Percentiles rank a stretch among this genome's conserved stretches.
These are phyloP conservation scores for Monilinia vaccinii-corymbosi DNA, from an alignment of 2,329 filamentous ascomycete genomes.

Conservation along the genomic window DNA sequence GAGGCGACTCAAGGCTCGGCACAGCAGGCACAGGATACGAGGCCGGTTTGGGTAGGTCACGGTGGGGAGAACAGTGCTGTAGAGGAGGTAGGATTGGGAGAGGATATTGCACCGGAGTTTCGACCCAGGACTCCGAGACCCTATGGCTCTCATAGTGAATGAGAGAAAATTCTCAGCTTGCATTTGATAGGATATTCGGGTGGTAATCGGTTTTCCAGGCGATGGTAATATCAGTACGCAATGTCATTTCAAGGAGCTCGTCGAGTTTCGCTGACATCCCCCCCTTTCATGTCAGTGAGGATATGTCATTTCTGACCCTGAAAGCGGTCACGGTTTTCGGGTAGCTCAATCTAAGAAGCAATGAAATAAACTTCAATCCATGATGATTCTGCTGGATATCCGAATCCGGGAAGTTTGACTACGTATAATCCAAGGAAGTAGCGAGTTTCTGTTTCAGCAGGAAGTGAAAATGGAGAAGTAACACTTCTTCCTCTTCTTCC, in stretches of 20 bases:
- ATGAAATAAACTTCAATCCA: neutral
- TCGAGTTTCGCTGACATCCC: no score
- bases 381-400: no score
- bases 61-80: neutral
- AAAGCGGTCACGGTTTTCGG: neutral
- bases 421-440: neutral
- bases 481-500: neutral
- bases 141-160: neutral
- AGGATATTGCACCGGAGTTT: conserved; percentile 4
- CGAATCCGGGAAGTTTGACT: no score
- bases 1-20: neutral
- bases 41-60: neutral
- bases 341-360: neutral
- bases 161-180: neutral
- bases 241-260: neutral
- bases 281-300: neutral
- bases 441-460: neutral
- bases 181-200: neutral
- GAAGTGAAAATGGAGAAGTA: neutral
- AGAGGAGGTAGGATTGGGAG: neutral
- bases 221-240: neutral
- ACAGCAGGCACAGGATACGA: neutral
- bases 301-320: neutral
- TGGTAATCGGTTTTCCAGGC: neutral
- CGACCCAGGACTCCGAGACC: conserved; percentile 4